Evolutionary conservation across 73 alveolate genomes (phyloP).

Genomic region (Effrenium voratum): DNA sequence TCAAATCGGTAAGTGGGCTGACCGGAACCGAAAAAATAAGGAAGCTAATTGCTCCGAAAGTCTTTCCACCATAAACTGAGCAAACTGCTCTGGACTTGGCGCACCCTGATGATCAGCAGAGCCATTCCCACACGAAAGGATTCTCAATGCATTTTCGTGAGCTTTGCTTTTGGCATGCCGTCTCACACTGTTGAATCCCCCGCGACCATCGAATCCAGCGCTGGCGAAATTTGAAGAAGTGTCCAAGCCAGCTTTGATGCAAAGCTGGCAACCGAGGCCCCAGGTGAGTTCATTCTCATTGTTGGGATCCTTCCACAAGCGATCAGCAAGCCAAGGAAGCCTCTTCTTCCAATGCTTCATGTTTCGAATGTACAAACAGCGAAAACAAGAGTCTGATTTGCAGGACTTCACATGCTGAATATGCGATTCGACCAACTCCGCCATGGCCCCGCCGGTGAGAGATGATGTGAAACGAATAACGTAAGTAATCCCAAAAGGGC

Average conservation of each 20-base stretch:
- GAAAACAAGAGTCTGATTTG: not conserved
- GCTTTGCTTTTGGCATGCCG: not conserved
- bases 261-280: not conserved
- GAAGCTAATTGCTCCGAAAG: not conserved
- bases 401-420: not conserved
- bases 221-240: not conserved
- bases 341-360: not conserved
- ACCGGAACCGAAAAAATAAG: not conserved
- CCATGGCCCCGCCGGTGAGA: too few species aligned
- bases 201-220: not conserved
- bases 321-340: not conserved
- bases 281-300: too few species aligned
- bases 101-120: not conserved
- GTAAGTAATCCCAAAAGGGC: too few species aligned
- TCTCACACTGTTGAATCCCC: not conserved
- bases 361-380: not conserved
- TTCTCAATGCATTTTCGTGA: not conserved
- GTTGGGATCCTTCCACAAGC: not conserved
- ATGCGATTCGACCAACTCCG: not conserved
- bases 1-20: not conserved
- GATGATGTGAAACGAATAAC: too few species aligned
- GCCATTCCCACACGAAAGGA: not conserved
- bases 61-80: too few species aligned
- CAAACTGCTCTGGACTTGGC: not conserved
- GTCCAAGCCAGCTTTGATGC: not conserved